Conservation (phyloP, 176 grass and related monocot genomes). For the Triticum turgidum region DNA sequence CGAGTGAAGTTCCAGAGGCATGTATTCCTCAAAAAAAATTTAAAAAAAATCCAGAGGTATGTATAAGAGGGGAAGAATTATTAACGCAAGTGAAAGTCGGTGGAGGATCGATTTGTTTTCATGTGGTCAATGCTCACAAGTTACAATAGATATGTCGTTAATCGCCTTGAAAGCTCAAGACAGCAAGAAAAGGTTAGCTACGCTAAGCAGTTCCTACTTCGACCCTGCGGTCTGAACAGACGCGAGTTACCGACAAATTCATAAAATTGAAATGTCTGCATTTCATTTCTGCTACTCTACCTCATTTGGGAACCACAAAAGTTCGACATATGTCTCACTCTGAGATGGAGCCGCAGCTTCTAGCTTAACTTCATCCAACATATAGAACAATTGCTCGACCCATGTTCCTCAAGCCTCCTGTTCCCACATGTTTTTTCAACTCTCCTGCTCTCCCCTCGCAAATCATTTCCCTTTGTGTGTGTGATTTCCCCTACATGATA, state of each 20-base stretch:
- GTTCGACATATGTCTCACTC: background rate
- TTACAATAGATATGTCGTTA: background rate
- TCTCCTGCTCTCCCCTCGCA: background rate
- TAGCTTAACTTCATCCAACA: background rate
- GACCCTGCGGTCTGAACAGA: too few species aligned
- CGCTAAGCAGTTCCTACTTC: too few species aligned
- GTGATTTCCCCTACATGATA: background rate
- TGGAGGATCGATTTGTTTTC: background rate
- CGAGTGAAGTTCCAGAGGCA: background rate
- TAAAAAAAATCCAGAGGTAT: background rate
- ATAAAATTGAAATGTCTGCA: too few species aligned
- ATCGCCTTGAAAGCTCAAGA: background rate
- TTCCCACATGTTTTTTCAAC: background rate
- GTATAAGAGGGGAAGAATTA: background rate
- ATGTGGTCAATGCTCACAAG: too few species aligned
- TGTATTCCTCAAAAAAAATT: background rate
- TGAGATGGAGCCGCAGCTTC: background rate
- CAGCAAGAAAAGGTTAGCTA: background rate
- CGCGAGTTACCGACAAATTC: too few species aligned
- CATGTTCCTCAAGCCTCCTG: background rate
- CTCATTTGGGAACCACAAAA: background rate
- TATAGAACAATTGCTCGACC: fast-evolving
- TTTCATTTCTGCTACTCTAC: too few species aligned
- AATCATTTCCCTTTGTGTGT: background rate
- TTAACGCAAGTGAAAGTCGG: background rate